These are phyloP conservation scores for Mucor sp. DNA, from an alignment of 371 early-diverging fungal species.

Conservation along the genomic window DNA sequence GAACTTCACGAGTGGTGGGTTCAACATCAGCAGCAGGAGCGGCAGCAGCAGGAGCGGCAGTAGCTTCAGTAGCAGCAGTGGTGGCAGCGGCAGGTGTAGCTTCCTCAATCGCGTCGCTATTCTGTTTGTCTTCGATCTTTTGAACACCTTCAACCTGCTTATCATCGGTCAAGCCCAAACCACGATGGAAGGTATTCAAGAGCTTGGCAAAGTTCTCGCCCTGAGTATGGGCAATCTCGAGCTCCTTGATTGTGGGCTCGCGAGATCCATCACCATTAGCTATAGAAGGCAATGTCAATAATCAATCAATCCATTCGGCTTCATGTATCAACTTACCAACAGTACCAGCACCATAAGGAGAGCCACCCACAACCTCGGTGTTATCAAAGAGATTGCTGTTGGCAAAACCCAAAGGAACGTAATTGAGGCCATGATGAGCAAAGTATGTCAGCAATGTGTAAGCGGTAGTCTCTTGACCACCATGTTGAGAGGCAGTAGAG, in stretches of 20 bases:
- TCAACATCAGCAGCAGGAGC: slow-evolving; percentile 23
- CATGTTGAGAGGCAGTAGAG: slow-evolving; percentile 73
- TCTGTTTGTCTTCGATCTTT: not conserved
- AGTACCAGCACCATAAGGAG: slow-evolving; percentile 66
- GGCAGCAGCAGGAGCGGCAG: not conserved
- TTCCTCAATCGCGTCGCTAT: not conserved
- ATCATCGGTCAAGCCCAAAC: not conserved
- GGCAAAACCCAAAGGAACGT: slow-evolving; percentile 73
- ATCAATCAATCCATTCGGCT: not conserved
- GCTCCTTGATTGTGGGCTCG: slow-evolving; percentile 64
- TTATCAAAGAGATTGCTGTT: slow-evolving; percentile 53
- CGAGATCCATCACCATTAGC: slow-evolving; percentile 66
- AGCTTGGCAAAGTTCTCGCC: slow-evolving; percentile 67
- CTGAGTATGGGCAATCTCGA: slow-evolving; percentile 65
- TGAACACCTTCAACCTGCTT: not conserved
- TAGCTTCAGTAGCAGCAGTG: not conserved
- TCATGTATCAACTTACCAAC: slow-evolving; percentile 11
- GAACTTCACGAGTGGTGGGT: not conserved
- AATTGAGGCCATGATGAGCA: slow-evolving; percentile 82
- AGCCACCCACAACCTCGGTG: slow-evolving; percentile 63
- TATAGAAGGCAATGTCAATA: not conserved
- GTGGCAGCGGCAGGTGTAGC: not conserved
- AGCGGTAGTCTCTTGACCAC: slow-evolving; percentile 82
- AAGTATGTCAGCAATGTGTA: slow-evolving; percentile 68
- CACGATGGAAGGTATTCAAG: slow-evolving; percentile 15